These are phyloP conservation scores for Chrysochromulina parva DNA, from an alignment of 78 protist species.

Conservation along the genomic window DNA sequence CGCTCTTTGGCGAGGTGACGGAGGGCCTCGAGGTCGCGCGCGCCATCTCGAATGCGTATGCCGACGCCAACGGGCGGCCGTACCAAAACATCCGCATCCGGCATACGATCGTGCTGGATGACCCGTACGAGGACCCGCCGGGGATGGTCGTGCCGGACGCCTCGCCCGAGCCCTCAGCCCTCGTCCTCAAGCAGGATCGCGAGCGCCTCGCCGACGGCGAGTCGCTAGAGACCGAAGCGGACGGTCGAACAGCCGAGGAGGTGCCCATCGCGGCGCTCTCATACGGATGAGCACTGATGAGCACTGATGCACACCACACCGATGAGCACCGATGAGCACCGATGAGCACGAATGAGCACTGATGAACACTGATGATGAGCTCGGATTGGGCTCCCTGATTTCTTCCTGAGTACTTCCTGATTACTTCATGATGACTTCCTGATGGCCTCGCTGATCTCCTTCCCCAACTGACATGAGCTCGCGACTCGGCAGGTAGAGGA, in stretches of 20 bases:
- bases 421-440: too few relatives aligned
- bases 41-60: constrained; percentile 21
- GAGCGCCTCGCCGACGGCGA: constrained; percentile 51
- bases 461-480: too few relatives aligned
- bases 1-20: constrained; percentile 89
- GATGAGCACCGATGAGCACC: too few relatives aligned
- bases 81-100: constrained; percentile 73
- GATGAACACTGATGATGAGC: too few relatives aligned
- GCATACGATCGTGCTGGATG: constrained; percentile 91
- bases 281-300: too few relatives aligned
- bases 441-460: too few relatives aligned
- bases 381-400: too few relatives aligned
- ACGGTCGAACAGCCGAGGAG: constrained; percentile 35
- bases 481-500: constrained; percentile 21
- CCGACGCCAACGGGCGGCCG: constrained; percentile 78
- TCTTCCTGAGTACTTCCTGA: too few relatives aligned
- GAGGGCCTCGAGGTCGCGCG: constrained; percentile 83
- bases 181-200: not conserved
- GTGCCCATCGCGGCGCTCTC: too few relatives aligned
- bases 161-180: not conserved
- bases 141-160: not conserved
- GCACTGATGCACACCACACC: too few relatives aligned
- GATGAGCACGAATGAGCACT: too few relatives aligned
- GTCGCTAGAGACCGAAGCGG: not conserved
- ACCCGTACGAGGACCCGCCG: constrained; percentile 90